Evolutionary conservation across 2,329 filamentous ascomycete genomes (phyloP).

Genomic region (Pseudocercospora fuligena): DNA sequence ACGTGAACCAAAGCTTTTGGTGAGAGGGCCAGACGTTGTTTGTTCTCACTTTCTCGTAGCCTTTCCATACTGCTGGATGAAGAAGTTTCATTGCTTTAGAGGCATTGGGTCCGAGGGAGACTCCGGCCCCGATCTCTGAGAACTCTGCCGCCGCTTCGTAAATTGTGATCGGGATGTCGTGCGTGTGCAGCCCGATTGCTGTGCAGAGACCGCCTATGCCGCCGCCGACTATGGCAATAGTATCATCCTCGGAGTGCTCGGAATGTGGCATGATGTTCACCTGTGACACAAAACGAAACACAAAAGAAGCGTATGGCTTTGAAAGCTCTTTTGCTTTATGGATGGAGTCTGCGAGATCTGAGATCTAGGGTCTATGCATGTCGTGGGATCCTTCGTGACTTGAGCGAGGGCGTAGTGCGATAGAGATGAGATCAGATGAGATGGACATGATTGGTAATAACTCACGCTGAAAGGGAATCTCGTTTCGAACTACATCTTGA

Average conservation of each 20-base stretch:
- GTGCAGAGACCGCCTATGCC: conserved; percentile 62
- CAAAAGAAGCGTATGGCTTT: neutral
- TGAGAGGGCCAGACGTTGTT: conserved; percentile 43
- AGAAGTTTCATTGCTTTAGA: conserved; percentile 57
- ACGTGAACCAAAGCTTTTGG: conserved; percentile 44
- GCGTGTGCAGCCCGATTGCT: conserved; percentile 56
- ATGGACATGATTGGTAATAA: neutral
- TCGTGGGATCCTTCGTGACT: neutral
- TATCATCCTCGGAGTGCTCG: conserved; percentile 40
- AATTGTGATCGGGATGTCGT: conserved; percentile 47
- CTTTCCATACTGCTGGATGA: conserved; percentile 32
- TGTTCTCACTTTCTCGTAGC: conserved; percentile 43
- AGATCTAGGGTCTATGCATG: neutral
- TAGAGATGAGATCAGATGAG: neutral
- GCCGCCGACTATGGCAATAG: conserved; percentile 61
- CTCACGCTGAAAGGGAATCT: neutral
- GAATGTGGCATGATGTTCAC: neutral
- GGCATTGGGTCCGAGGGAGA: conserved; percentile 61
- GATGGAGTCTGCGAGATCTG: neutral
- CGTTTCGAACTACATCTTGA: neutral
- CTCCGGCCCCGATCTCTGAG: conserved; percentile 62
- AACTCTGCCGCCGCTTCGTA: conserved; percentile 60
- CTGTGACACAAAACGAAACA: neutral
- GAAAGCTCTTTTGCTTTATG: neutral
- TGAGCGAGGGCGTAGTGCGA: neutral